phyloP scores from a whole-genome alignment of 331 rosid genomes.

The Erythrophleum ivorense region DNA sequence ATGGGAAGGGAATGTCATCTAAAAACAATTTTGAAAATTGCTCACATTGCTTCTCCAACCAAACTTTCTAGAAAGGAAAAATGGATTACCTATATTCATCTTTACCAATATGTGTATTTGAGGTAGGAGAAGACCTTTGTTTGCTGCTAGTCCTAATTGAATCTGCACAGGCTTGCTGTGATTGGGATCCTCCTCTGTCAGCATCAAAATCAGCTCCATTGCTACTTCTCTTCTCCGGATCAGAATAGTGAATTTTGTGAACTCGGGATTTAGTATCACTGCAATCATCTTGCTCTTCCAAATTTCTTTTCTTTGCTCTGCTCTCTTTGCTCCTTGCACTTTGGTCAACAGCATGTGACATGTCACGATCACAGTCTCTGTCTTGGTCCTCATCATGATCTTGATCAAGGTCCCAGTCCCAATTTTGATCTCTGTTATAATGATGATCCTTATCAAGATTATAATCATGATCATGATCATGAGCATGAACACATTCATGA shows the following conservation, averaged over 20 bases:
- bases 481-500: constrained; percentile 47
- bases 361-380: constrained; percentile 57
- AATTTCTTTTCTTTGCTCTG: constrained; percentile 76
- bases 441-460: constrained; percentile 60
- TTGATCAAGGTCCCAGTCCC: constrained; percentile 55
- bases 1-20: background rate
- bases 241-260: constrained; percentile 61
- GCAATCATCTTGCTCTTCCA: constrained; percentile 76
- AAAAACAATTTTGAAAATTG: constrained; percentile 5
- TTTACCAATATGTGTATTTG: constrained; percentile 60
- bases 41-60: background rate
- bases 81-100: constrained; percentile 73
- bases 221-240: constrained; percentile 71
- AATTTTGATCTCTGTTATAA: constrained; percentile 58
- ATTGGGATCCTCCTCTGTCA: constrained; percentile 72
- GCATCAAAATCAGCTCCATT: constrained; percentile 69
- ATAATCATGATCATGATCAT: constrained; percentile 53
- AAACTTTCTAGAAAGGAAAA: constrained; percentile 25
- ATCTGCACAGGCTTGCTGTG: constrained; percentile 66
- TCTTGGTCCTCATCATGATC: constrained; percentile 65
- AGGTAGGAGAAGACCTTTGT: constrained; percentile 69
- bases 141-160: constrained; percentile 56
- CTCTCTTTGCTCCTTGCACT: constrained; percentile 64
- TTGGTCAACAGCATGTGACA: constrained; percentile 67
- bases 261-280: constrained; percentile 67